These are phyloP conservation scores for Phialophora verrucosa DNA, from an alignment of 2,329 filamentous ascomycete species.

Conservation along the genomic window DNA sequence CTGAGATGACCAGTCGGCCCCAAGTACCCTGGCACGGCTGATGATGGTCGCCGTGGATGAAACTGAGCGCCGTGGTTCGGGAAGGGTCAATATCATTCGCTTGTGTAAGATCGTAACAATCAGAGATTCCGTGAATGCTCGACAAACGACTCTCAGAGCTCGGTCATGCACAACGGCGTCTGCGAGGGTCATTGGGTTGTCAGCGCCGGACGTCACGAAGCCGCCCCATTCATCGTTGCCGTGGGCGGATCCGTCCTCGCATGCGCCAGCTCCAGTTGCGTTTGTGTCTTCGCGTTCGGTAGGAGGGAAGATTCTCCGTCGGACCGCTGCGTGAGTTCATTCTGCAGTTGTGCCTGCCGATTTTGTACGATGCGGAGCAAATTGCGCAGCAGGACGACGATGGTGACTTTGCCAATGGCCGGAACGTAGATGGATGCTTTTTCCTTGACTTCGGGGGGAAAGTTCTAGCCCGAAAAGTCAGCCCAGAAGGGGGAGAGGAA, in stretches of 20 bases:
- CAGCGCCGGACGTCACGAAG: background rate
- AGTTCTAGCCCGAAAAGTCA: slow-evolving; percentile 65
- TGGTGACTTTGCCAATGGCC: slow-evolving; percentile 96
- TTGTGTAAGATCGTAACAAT: background rate
- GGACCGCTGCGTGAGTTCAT: background rate
- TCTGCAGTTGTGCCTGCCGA: slow-evolving; percentile 40
- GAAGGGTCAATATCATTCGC: background rate
- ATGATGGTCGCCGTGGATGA: background rate
- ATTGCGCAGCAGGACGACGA: slow-evolving; percentile 87
- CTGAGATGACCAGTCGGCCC: background rate
- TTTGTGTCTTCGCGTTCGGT: background rate
- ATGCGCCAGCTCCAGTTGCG: background rate
- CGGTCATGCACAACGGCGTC: background rate
- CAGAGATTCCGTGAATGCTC: background rate
- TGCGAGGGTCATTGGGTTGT: background rate
- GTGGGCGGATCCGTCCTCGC: background rate
- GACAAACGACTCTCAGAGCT: background rate
- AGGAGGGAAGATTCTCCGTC: background rate
- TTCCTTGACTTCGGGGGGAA: slow-evolving; percentile 86
- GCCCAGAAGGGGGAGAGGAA: background rate
- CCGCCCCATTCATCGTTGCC: background rate
- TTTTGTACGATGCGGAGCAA: slow-evolving; percentile 70
- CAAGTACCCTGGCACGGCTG: background rate
- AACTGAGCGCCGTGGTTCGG: background rate
- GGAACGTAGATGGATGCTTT: slow-evolving; percentile 97